Conservation (phyloP, 257 asterid species). For the Nicotiana obtusifolia region DNA sequence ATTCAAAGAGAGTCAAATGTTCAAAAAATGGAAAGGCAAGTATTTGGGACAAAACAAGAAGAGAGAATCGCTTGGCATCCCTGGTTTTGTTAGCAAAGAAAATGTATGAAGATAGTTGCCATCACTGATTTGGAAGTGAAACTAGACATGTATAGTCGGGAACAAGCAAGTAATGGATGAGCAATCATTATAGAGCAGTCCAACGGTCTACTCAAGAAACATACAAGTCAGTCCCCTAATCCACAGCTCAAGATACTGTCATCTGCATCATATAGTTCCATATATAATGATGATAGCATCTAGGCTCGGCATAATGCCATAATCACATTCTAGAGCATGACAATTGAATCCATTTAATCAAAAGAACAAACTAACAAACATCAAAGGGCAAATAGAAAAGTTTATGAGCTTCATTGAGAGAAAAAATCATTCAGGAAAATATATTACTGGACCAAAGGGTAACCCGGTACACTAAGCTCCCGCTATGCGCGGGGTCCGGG, state of each 20-base stretch:
- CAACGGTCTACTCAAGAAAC: too few relatives aligned
- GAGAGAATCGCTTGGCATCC: too few relatives aligned
- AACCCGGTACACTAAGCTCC: too few relatives aligned
- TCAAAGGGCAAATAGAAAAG: background rate
- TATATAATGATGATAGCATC: too few relatives aligned
- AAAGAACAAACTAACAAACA: background rate
- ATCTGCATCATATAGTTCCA: too few relatives aligned
- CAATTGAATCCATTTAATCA: too few relatives aligned
- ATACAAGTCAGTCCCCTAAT: too few relatives aligned
- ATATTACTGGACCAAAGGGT: background rate
- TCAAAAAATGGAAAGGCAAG: background rate
- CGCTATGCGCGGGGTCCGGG: too few relatives aligned
- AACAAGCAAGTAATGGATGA: background rate
- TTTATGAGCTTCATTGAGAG: background rate
- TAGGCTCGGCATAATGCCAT: too few relatives aligned
- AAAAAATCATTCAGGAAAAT: background rate
- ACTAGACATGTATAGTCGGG: background rate
- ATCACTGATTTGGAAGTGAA: background rate
- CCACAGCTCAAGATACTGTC: too few relatives aligned
- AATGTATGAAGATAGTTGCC: background rate
- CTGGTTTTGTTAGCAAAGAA: background rate
- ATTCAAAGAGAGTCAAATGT: background rate
- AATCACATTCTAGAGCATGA: too few relatives aligned
- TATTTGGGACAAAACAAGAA: background rate
- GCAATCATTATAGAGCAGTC: background rate